Evolutionary conservation across 306 rosid genomes (phyloP), one percentile per base, ranked within the genome.

Genomic region (Quercus berberidifolia): DNA sequence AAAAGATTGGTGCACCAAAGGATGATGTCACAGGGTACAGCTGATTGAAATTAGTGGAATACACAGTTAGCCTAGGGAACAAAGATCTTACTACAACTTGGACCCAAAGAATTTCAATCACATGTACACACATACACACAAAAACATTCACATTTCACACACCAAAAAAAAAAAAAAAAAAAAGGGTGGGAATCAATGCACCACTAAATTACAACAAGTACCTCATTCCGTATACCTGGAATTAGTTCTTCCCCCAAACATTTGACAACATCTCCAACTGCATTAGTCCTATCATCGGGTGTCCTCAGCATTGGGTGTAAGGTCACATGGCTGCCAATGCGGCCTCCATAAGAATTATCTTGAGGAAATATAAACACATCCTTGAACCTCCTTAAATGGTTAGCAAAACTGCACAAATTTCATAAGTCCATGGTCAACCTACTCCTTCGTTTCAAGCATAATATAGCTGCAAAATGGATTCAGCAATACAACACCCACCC

Each of bases 201-300:
- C 31, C 46, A n/a, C 71, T 55, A n/a, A 51, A 46, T 55, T 28
- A 62, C 63, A 76, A 82, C 11, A 52, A 81, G 84, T 91, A 94
- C 98, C 98, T 94, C 98, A n/a, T 92, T 88, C 68, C 97, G 86
- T 83, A 87, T 87, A 81, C 95, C 97, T 41, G 97, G 97, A 86
- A 94, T 87, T 78, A 63, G 51, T 84, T 88, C 90, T 82, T 89
- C 90, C 67, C 93, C 97, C 86, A 94, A 88, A 83, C 82, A 64
- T 73, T 86, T 77, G 23, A 92, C 26, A 6, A 92, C 97, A 76
- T 86, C 75, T 56, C 90, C 97, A 55, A 94, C 82, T 8, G 92
- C 97, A 5, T 35, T 78, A 38, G 98, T 92, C 82, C 97, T 88
- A 77, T 90, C 91, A 41, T 88, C 90, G 0, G 89, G 81, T 35